Percentiles rank a stretch among this genome's conserved stretches.
Conservation (phyloP, 495 filamentous ascomycete species). For the Penicillium macrosclerotiorum region DNA sequence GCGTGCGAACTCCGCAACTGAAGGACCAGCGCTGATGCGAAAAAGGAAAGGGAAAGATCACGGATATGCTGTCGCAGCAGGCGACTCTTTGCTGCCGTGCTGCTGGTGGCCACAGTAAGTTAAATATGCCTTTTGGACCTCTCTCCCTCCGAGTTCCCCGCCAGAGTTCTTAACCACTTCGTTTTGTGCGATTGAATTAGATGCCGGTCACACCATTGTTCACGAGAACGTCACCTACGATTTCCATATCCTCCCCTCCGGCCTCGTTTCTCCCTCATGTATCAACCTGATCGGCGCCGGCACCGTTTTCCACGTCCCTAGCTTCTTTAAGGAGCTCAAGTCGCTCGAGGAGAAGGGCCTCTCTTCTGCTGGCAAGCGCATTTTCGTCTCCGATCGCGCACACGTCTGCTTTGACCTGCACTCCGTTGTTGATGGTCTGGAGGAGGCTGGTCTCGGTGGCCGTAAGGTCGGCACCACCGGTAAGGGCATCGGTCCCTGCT, state of each 20-base stretch:
- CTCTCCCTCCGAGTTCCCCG: background rate
- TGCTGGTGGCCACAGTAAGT: slow-evolving; percentile 66
- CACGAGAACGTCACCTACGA: slow-evolving; percentile 60
- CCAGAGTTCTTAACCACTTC: slow-evolving; percentile 11
- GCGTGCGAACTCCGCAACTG: background rate
- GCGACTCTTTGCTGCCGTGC: slow-evolving; percentile 59
- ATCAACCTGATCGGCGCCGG: slow-evolving; percentile 85
- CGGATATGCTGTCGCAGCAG: slow-evolving; percentile 61
- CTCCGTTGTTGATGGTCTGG: slow-evolving; percentile 74
- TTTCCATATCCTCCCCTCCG: slow-evolving; percentile 73
- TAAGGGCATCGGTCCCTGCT: slow-evolving; percentile 75
- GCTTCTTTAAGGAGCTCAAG: slow-evolving; percentile 84
- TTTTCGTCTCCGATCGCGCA: slow-evolving; percentile 77
- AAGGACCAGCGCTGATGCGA: slow-evolving; percentile 1
- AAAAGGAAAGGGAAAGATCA: slow-evolving; percentile 66
- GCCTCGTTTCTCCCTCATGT: slow-evolving; percentile 72
- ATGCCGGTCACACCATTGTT: slow-evolving; percentile 59
- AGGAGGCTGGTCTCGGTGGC: slow-evolving; percentile 74
- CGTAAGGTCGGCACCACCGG: slow-evolving; percentile 56
- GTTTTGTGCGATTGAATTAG: slow-evolving; percentile 15
- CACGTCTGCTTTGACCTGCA: slow-evolving; percentile 87
- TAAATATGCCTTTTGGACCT: no score
- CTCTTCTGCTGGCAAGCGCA: slow-evolving; percentile 57
- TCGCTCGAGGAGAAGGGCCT: slow-evolving; percentile 71
- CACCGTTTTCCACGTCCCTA: slow-evolving; percentile 79